Conservation (phyloP, 1,284 basidiomycete species). For the Trichosporon sp. region DNA sequence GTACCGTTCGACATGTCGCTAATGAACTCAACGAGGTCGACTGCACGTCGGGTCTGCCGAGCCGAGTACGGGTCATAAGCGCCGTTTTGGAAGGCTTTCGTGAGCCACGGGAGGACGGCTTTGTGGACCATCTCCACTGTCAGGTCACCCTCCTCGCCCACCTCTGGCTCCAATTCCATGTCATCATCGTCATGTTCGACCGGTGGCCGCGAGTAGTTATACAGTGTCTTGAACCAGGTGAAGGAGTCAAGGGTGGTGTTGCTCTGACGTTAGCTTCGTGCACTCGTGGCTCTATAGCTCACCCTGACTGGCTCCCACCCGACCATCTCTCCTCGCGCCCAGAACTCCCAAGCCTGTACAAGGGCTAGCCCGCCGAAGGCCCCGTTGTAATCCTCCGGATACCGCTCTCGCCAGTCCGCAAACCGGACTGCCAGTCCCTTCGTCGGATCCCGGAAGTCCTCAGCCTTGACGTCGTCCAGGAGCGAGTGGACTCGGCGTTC, state of each 20-base stretch:
- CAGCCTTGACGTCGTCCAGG: conserved; percentile 76
- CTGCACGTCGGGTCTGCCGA: conserved; percentile 65
- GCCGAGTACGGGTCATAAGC: conserved; percentile 80
- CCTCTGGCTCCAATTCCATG: conserved; percentile 61
- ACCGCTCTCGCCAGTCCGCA: conserved; percentile 74
- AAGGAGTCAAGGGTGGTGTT: conserved; percentile 72
- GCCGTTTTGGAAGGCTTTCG: conserved; percentile 69
- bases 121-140: conserved; percentile 84
- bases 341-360: conserved; percentile 94
- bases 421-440: conserved; percentile 72
- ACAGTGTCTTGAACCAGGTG: conserved; percentile 76
- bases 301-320: conserved; percentile 87
- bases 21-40: conserved; percentile 79
- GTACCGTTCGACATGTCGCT: conserved; percentile 71
- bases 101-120: conserved; percentile 74
- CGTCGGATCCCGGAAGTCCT: conserved; percentile 81
- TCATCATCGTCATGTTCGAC: conserved; percentile 44
- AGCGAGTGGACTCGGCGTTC: conserved; percentile 63
- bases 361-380: conserved; percentile 89
- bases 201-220: conserved; percentile 71
- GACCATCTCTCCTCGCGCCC: conserved; percentile 80
- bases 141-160: conserved; percentile 84
- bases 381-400: conserved; percentile 77
- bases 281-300: conserved; percentile 35
- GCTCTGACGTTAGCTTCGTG: conserved; percentile 57